These are phyloP conservation scores for Multifurca ochricompacta DNA, from an alignment of 768 basidiomycete genomes.

Conservation along the genomic window DNA sequence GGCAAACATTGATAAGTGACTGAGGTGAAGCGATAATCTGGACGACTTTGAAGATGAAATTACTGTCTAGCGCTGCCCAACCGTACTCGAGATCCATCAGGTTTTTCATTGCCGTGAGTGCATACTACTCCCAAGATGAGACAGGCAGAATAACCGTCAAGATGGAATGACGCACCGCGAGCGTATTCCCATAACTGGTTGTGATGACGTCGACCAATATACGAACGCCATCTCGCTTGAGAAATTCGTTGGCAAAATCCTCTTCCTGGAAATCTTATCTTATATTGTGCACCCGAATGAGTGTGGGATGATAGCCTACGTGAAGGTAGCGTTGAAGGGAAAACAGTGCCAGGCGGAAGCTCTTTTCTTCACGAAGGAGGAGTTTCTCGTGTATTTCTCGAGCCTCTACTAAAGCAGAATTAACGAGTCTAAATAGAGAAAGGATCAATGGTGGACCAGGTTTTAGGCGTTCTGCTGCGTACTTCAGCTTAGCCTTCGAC, in stretches of 20 bases:
- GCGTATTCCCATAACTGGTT: slow-evolving; percentile 66
- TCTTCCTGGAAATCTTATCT: slow-evolving; percentile 50
- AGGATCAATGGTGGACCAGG: not conserved
- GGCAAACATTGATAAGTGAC: slow-evolving; percentile 82
- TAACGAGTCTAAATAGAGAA: slow-evolving; percentile 51
- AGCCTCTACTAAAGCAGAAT: slow-evolving; percentile 73
- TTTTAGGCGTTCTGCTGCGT: slow-evolving; percentile 23
- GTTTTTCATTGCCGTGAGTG: slow-evolving; percentile 78
- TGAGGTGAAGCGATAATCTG: slow-evolving; percentile 67
- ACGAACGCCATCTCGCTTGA: slow-evolving; percentile 60
- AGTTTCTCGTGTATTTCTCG: slow-evolving; percentile 70
- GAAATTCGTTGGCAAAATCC: slow-evolving; percentile 72
- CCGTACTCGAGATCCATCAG: slow-evolving; percentile 82
- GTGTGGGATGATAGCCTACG: slow-evolving; percentile 32
- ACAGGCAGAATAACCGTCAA: not conserved
- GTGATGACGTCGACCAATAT: slow-evolving; percentile 67
- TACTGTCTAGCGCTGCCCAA: slow-evolving; percentile 63
- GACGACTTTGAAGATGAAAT: slow-evolving; percentile 72
- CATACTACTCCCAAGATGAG: slow-evolving; percentile 46
- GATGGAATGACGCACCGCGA: slow-evolving; percentile 51
- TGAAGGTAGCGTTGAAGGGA: slow-evolving; percentile 74
- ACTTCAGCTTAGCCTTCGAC: slow-evolving; percentile 74
- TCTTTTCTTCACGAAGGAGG: slow-evolving; percentile 46
- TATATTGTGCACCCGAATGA: slow-evolving; percentile 3
- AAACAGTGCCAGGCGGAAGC: slow-evolving; percentile 61